Conservation (phyloP, 768 basidiomycete species). For the Peribolospora kevripleyi region DNA sequence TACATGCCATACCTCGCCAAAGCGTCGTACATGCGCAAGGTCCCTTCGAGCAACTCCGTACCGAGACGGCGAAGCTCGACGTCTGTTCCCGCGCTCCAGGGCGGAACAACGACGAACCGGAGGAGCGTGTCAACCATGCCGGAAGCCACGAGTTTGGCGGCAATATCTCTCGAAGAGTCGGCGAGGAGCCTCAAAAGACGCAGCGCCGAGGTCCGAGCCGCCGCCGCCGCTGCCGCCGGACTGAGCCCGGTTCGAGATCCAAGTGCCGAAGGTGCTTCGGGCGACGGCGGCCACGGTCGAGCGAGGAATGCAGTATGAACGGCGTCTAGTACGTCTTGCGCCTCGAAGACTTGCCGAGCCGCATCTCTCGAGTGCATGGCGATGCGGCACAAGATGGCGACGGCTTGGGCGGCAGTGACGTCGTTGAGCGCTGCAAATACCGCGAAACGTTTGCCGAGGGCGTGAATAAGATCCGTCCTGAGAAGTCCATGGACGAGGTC, state of each 20-base stretch:
- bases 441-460: no score
- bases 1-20: constrained; percentile 61
- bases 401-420: no score
- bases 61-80: constrained; percentile 22
- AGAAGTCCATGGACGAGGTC: no score
- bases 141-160: constrained; percentile 29
- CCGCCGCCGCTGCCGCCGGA: no score
- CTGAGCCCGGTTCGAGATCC: constrained; percentile 2
- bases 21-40: constrained; percentile 36
- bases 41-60: constrained; percentile 21
- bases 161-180: constrained; percentile 42
- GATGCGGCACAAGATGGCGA: no score
- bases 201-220: constrained; percentile 25
- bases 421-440: no score
- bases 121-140: constrained; percentile 37
- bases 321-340: no score
- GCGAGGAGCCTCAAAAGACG: constrained; percentile 35
- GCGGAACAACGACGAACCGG: constrained; percentile 41
- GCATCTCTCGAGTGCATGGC: no score
- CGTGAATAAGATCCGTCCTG: no score
- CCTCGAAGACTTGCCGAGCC: no score
- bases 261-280: background rate
- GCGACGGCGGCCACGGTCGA: background rate
- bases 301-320: constrained; percentile 1
- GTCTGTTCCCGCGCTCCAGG: constrained; percentile 13